Percentiles rank a stretch among this genome's conserved stretches.
These are phyloP conservation scores for Nannochloropsis oceanica DNA, from an alignment of 108 stramenopile species.

Conservation along the genomic window DNA sequence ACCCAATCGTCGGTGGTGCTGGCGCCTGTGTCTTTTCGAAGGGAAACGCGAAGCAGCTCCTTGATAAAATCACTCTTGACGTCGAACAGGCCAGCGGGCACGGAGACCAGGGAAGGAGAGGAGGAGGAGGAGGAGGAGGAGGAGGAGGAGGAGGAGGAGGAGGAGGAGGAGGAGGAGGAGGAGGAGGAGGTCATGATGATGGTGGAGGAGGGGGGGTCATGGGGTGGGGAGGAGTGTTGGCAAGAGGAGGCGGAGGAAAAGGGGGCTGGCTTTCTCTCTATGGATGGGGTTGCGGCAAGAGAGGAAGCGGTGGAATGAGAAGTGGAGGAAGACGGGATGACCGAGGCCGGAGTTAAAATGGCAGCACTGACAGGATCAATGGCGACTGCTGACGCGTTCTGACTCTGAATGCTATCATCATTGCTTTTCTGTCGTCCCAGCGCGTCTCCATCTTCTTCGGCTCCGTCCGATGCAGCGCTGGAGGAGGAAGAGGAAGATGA, in stretches of 20 bases:
- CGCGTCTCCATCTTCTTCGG: too few species aligned
- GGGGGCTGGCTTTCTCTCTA: background rate
- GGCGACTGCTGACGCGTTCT: too few species aligned
- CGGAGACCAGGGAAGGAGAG: background rate
- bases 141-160: background rate
- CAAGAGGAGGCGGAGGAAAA: background rate
- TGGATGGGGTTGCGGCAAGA: background rate
- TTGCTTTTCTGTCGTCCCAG: too few species aligned
- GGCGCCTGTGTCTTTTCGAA: background rate
- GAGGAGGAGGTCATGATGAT: background rate
- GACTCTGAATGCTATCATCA: too few species aligned
- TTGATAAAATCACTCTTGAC: background rate
- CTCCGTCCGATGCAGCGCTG: too few species aligned
- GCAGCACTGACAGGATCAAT: too few species aligned
- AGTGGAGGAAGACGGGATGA: background rate
- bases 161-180: background rate
- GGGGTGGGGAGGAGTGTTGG: background rate
- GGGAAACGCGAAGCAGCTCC: background rate
- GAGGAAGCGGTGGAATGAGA: background rate
- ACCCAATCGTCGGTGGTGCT: too few species aligned
- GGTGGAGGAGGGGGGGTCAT: background rate
- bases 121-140: background rate
- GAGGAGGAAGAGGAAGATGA: too few species aligned
- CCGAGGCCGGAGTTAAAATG: too few species aligned
- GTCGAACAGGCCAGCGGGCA: background rate